phyloP scores from a whole-genome alignment of 345 rosid genomes.

The Rhodamnia rubescens region DNA sequence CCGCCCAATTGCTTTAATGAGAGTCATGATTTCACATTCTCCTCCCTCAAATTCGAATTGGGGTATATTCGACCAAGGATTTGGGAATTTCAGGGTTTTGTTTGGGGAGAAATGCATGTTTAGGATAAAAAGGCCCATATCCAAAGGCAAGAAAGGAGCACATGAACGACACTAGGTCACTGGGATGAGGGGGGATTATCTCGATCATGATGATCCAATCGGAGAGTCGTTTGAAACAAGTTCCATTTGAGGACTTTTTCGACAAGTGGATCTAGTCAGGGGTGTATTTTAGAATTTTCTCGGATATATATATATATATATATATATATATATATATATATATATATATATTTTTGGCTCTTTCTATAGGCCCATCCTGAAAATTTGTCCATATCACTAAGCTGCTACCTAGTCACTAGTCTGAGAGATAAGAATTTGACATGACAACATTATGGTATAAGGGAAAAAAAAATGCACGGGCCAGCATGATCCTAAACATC shows the following conservation, averaged over 20 bases:
- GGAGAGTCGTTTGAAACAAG: neutral
- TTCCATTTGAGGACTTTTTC: neutral
- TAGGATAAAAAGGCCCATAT: neutral
- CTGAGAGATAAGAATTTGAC: neutral
- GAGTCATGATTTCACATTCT: neutral
- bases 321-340: too few species aligned
- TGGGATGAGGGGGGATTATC: neutral
- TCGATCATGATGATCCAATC: neutral
- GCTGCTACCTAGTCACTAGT: neutral
- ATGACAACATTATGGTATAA: neutral
- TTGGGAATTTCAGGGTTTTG: neutral
- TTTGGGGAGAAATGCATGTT: neutral
- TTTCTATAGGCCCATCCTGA: neutral
- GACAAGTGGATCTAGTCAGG: neutral
- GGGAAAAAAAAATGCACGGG: neutral
- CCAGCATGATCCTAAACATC: neutral
- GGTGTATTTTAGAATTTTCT: neutral
- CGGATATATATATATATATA: too few species aligned
- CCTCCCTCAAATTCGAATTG: neutral
- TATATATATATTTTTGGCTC: neutral
- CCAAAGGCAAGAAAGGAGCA: neutral
- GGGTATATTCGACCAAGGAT: neutral
- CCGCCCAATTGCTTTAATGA: neutral
- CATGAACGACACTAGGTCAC: neutral
- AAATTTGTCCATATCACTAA: neutral